Base-by-base conservation (phyloP, 495 filamentous ascomycete genomes). In the Chaetomium fimeti region DNA sequence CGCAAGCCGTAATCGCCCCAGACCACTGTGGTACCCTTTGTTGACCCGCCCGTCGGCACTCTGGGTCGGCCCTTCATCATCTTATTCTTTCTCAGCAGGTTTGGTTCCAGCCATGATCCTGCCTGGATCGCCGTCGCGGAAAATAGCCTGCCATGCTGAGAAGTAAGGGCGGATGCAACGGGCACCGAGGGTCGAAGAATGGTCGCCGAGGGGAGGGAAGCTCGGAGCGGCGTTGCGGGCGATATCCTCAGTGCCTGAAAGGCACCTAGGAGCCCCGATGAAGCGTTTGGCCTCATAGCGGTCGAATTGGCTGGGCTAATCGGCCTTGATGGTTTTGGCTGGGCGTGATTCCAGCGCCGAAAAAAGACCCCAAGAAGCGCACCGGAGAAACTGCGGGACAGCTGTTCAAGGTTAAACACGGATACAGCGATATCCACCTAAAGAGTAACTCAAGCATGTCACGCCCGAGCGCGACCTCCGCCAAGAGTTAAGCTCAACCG, bases 1-100 rank as follows among this genome's bases (percentile, higher is more conserved):
- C 94, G 91, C 72, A 99, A 76, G 18, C 94, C 94, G 72, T 93
- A 98, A 76, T 98, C 93, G 60, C 94, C 94, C 92, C 92, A 97
- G 57, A 92, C 84, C 15, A 99, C 90, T 2, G 93, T 98, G 55
- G 94, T 99, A 64, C 94, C 94, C 65, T 93, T 91, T 11, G 83
- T 87, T 47, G 89, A 93, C 57, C 94, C 95, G 38, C 94, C 95
- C 2, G 92, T 99, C 45, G 89, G 84, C 48, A 98, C 91, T 69
- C 91, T 85, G 49, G 90, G 87, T 2, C 91, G 87, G 38, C 94
- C 95, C 79, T 97, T 98, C 72, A 89, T 89, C 68, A 93, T 93
- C 76, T 94, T 94, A 56, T 86, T 85, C 68, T 80, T 89, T 65
- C 92, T 89, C 66, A 85, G 79, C 64, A 85, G 77, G 74, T 86